Percentiles rank a stretch among this genome's conserved stretches.
These are phyloP conservation scores for Cutaneotrichosporon cavernicola DNA, from an alignment of 1,284 basidiomycete genomes.

Conservation along the genomic window DNA sequence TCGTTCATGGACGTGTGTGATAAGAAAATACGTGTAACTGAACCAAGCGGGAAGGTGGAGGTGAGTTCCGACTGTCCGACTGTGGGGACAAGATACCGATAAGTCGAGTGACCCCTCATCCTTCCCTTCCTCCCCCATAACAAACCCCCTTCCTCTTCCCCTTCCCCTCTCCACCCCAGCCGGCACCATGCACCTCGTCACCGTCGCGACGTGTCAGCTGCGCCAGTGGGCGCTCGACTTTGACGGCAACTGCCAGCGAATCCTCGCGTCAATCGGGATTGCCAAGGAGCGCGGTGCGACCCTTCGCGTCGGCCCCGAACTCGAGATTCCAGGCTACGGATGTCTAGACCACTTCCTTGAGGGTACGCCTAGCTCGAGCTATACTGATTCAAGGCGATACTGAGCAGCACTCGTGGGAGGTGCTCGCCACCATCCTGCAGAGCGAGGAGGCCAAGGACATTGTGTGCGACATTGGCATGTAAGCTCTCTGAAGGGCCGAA, in stretches of 20 bases:
- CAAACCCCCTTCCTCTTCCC: no score
- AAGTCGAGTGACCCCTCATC: neutral
- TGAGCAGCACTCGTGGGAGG: conserved; percentile 93
- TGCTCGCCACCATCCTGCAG: conserved; percentile 79
- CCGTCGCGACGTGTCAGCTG: conserved; percentile 76
- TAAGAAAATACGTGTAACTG: neutral
- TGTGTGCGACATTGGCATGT: conserved; percentile 93
- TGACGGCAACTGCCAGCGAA: conserved; percentile 87
- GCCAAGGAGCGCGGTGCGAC: conserved; percentile 88
- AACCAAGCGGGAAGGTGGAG: neutral
- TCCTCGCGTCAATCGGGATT: conserved; percentile 79
- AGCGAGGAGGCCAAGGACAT: conserved; percentile 74
- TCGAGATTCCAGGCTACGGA: conserved; percentile 97
- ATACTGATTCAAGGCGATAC: conserved; percentile 69
- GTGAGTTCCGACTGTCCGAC: neutral
- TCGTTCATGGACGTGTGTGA: neutral
- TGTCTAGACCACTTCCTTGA: conserved; percentile 80
- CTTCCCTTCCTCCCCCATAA: neutral
- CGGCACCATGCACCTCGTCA: conserved; percentile 59
- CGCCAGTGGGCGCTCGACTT: conserved; percentile 98
- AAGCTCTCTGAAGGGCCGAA: conserved; percentile 46
- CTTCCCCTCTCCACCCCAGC: neutral
- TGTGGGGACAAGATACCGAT: neutral
- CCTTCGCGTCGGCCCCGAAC: conserved; percentile 92
- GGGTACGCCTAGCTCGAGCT: conserved; percentile 33